Evolutionary conservation across 2,329 filamentous ascomycete species (phyloP).

Genomic region (Sporothrix inflata): DNA sequence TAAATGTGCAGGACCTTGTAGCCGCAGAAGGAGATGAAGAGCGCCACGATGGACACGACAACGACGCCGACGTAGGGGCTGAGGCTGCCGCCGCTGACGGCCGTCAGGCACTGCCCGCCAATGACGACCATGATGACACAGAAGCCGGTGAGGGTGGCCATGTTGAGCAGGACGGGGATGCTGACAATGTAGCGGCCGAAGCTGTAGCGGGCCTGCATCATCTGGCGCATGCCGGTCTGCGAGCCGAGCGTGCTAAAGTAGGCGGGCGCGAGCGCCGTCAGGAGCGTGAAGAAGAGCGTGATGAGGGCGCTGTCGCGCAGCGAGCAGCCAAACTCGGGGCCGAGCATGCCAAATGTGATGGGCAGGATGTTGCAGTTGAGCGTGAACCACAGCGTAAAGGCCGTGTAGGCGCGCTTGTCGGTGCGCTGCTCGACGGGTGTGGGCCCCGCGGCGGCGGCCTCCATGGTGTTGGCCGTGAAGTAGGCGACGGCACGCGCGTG

Average conservation of each 20-base stretch:
- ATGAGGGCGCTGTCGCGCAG: slow-evolving; percentile 61
- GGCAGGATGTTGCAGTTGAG: slow-evolving; percentile 54
- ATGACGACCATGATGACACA: slow-evolving; percentile 64
- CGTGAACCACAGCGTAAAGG: slow-evolving; percentile 54
- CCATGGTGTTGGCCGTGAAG: slow-evolving; percentile 37
- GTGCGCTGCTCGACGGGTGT: slow-evolving; percentile 48
- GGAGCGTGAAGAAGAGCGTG: slow-evolving; percentile 65
- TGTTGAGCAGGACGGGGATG: slow-evolving; percentile 63
- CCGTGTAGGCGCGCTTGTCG: slow-evolving; percentile 47
- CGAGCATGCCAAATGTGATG: slow-evolving; percentile 67
- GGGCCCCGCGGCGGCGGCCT: slow-evolving; percentile 50
- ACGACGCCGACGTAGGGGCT: slow-evolving; percentile 62
- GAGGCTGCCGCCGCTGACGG: slow-evolving; percentile 54
- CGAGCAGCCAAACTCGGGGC: slow-evolving; percentile 57
- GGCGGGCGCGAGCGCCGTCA: slow-evolving; percentile 58
- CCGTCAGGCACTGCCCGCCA: slow-evolving; percentile 61
- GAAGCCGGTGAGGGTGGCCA: slow-evolving; percentile 66
- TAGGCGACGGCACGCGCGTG: neutral
- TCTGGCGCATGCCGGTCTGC: slow-evolving; percentile 66
- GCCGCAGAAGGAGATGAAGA: slow-evolving; percentile 35
- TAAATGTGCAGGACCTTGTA: slow-evolving; percentile 34
- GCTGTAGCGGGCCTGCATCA: slow-evolving; percentile 66
- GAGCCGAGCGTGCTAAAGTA: slow-evolving; percentile 62
- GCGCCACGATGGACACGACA: slow-evolving; percentile 45
- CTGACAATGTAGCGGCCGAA: slow-evolving; percentile 64